Conservation (phyloP, 305 asterid genomes). For the Solanum hybrid region DNA sequence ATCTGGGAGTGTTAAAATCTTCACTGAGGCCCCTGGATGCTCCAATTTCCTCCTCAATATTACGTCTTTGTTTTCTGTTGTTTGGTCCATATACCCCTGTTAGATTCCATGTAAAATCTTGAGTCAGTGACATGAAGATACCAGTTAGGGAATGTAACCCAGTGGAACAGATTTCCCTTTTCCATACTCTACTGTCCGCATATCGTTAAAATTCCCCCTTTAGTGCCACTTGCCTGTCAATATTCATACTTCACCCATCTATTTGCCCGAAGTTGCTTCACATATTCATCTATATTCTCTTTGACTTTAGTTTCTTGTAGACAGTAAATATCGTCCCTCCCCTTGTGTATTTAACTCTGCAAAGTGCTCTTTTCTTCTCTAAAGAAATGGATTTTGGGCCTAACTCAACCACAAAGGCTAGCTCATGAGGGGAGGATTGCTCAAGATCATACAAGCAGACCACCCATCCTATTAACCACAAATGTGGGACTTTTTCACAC, state of each 20-base stretch:
- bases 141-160: background rate
- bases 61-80: background rate
- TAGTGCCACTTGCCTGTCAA: background rate
- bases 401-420: background rate
- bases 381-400: background rate
- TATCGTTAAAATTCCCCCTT: background rate
- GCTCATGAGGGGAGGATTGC: background rate
- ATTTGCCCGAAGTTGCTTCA: background rate
- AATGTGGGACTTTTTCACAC: background rate
- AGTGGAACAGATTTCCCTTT: background rate
- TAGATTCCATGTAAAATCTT: background rate
- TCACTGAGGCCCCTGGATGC: too few relatives aligned
- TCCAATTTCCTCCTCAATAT: background rate
- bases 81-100: background rate
- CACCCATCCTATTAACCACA: background rate
- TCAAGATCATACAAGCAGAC: background rate
- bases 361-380: background rate
- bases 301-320: background rate
- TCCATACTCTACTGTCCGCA: background rate
- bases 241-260: background rate
- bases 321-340: background rate
- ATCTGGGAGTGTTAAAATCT: background rate
- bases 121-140: background rate
- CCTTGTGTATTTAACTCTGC: background rate
- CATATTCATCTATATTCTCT: background rate